A percentile compares a stretch with the other conserved stretches of the same genome.
phyloP scores from a whole-genome alignment of 441 rosid genomes.

The Geranium incanum region DNA sequence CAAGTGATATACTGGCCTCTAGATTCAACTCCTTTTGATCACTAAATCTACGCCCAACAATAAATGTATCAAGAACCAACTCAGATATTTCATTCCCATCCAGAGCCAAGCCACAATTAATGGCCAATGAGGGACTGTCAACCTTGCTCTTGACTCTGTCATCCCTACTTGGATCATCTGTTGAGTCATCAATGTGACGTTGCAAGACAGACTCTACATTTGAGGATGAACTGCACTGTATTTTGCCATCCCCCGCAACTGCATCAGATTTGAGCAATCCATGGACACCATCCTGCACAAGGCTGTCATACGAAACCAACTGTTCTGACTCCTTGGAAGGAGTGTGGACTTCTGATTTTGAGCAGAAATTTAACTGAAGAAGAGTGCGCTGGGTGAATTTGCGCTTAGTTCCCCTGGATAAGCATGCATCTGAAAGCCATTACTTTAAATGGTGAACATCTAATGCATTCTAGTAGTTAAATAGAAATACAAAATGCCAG shows the following conservation, averaged over 20 bases:
- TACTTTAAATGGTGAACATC: conserved; percentile 21
- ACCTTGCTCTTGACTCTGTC: conserved; percentile 17
- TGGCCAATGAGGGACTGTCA: conserved; percentile 21
- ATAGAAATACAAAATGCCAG: neutral
- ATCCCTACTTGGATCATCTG: conserved; percentile 17
- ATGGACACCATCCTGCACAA: conserved; percentile 14
- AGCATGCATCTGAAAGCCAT: conserved; percentile 43
- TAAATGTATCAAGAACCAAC: conserved; percentile 49
- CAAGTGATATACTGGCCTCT: conserved; percentile 44
- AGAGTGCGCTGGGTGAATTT: conserved; percentile 76
- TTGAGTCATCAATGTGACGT: conserved; percentile 17
- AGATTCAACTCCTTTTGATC: conserved; percentile 40
- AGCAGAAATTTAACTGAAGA: conserved; percentile 47
- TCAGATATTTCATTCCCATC: conserved; percentile 28
- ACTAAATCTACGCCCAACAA: conserved; percentile 74
- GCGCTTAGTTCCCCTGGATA: conserved; percentile 50
- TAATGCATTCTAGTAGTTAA: neutral
- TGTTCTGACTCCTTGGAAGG: conserved; percentile 22
- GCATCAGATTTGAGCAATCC: conserved; percentile 17
- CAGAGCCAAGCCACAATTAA: conserved; percentile 18
- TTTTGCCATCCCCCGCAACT: conserved; percentile 23
- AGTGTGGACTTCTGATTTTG: conserved; percentile 25
- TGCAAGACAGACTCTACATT: conserved; percentile 7
- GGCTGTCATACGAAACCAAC: conserved; percentile 14
- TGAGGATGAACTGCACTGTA: neutral